These are phyloP conservation scores for Lachancea mirantina DNA, from an alignment of 805 yeast genomes.

Conservation along the genomic window DNA sequence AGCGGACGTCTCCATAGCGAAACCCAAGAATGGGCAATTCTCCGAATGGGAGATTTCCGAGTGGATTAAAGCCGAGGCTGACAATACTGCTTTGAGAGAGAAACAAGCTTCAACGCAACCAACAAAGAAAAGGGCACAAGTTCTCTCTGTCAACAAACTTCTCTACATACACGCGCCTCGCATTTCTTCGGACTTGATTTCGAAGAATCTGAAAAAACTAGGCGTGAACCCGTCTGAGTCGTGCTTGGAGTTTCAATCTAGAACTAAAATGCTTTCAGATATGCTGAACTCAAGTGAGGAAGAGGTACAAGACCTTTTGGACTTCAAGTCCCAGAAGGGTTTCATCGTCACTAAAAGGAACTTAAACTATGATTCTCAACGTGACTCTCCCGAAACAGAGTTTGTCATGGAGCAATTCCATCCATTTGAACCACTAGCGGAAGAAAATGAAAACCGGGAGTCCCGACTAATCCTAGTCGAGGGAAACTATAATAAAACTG, in stretches of 20 bases:
- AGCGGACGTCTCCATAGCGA: conserved; percentile 13
- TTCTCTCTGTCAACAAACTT: conserved; percentile 60
- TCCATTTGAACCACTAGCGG: conserved; percentile 52
- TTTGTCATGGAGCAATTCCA: conserved; percentile 58
- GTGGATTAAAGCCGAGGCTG: conserved; percentile 27
- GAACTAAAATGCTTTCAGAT: conserved; percentile 29
- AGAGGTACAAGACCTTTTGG: conserved; percentile 35
- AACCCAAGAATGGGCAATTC: conserved; percentile 9
- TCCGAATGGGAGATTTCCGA: conserved; percentile 14
- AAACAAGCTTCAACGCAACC: conserved; percentile 1
- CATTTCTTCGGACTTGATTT: conserved; percentile 71
- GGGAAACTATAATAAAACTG: conserved; percentile 67
- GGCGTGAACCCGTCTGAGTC: conserved; percentile 43
- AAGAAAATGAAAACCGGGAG: conserved; percentile 25
- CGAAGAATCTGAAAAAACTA: conserved; percentile 42
- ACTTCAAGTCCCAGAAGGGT: conserved; percentile 38
- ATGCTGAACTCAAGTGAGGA: conserved; percentile 43
- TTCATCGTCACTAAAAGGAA: conserved; percentile 59
- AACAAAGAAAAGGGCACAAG: conserved; percentile 35
- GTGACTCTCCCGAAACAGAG: conserved; percentile 38
- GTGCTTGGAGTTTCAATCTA: conserved; percentile 26
- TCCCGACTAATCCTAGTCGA: conserved; percentile 38
- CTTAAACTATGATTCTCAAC: conserved; percentile 38
- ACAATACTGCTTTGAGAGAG: conserved; percentile 10
- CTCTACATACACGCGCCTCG: conserved; percentile 63